Evolutionary conservation across 2,329 filamentous ascomycete genomes (phyloP), one percentile per base, ranked within the genome.

Genomic region (Capronia coronata): DNA sequence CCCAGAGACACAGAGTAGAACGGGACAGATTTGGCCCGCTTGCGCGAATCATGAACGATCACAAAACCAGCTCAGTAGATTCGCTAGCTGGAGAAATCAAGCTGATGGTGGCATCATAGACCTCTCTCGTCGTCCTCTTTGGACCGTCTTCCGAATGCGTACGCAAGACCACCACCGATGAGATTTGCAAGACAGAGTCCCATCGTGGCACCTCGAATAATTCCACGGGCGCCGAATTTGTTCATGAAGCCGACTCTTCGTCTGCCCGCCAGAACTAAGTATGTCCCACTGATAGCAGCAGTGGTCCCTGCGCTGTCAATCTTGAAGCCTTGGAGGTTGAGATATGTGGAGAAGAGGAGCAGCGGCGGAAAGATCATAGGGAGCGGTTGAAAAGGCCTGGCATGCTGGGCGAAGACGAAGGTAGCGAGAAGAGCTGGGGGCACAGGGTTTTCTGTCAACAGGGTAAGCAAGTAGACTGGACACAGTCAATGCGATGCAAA

Each of bases 361-460:
- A 83, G 69, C 1, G 82, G 81, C 3, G 82, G 77, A 63, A 86
- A 85, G 55, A 82, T 66, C 75, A 86, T 81, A 2, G 82, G 82
- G 0, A 86, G 70, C 5, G 72, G 62, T 63, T 82, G 80, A 65
- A 83, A 80, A 6, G 83, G 82, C n/a, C 79, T 78, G 37, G 77
- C 71, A 68, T 84, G 78, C 60, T 84, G 79, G 9, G 81, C 79
- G 34, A 80, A 76, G 58, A 85, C 77, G 37, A 86, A 71, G 7
- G 81, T 82, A 49, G 83, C 82, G 37, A 84, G 75, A 10, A 83
- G 66, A 9, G 78, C 81, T 19, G 83, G 77, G 1, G 82, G 79
- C 25, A 86, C 74, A 7, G 82, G 75, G 51, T 77, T 80, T 66
- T 82, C 82, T 84, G 61, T 39, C 43, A 53, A 39, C 54, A 49